Percentiles rank a stretch among this genome's conserved stretches.
phyloP scores from a whole-genome alignment of 2,329 filamentous ascomycete species.

The Sclerotinia subarctica region DNA sequence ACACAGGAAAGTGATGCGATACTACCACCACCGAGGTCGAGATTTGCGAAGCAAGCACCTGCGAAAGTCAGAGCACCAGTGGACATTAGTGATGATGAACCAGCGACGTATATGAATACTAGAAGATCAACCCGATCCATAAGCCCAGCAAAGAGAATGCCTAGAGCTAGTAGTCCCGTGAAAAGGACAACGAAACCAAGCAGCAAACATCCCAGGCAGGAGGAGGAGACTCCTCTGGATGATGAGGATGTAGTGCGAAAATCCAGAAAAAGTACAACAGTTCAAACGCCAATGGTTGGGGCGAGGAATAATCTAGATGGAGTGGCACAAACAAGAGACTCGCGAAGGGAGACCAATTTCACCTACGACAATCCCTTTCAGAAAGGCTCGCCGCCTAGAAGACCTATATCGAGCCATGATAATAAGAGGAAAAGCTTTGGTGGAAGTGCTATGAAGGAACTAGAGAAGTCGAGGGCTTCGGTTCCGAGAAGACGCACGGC shows the following conservation, averaged over 20 bases:
- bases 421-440: constrained; percentile 44
- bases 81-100: constrained; percentile 21
- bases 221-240: constrained; percentile 51
- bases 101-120: constrained; percentile 25
- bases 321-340: constrained; percentile 22
- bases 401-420: constrained; percentile 46
- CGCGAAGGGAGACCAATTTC: constrained; percentile 62
- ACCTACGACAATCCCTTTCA: constrained; percentile 92
- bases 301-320: constrained; percentile 51
- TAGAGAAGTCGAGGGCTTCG: constrained; percentile 40
- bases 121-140: constrained; percentile 56
- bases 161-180: constrained; percentile 47
- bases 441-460: constrained; percentile 42
- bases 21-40: constrained; percentile 49
- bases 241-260: constrained; percentile 45
- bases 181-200: constrained; percentile 56
- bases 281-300: constrained; percentile 48
- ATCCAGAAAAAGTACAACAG: constrained; percentile 48
- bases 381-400: constrained; percentile 69
- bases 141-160: constrained; percentile 49
- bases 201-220: constrained; percentile 50
- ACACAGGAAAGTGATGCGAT: constrained; percentile 42
- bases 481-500: constrained; percentile 50
- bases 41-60: constrained; percentile 50
- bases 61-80: constrained; percentile 43